Base-by-base conservation (phyloP, 116 monocot species). In the Trichopus zeylanicus region DNA sequence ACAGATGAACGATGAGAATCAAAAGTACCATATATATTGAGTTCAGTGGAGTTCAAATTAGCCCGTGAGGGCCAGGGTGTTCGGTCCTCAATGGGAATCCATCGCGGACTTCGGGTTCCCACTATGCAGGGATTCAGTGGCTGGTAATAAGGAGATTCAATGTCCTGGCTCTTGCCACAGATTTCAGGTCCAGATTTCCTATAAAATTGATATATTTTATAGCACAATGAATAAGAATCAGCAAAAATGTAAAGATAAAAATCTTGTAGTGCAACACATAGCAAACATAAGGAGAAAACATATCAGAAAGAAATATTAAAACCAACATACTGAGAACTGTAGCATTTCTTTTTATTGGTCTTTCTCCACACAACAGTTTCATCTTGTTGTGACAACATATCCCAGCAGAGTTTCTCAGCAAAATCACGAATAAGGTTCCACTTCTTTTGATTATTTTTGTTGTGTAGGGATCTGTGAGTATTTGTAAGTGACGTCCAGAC, bases 331-430 rank as follows among this genome's bases (percentile, higher is more conserved):
- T 87, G 63, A 46, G 72, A 71, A 61, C 25, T 74, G 67, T 97
- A 87, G 51, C 91, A 91, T 62, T 78, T 77, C 63, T 68, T 84
- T 65, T 77, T 85, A 61, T 63, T 87, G 5, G 79, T 77, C 65
- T 97, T 97, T 59, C 81, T 97, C 97, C 97, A 97, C 38, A 97
- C 75, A 69, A 87, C 62, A 20, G 91, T 97, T 73, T 97, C 91
- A 62, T 97, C 97, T 80, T 91, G 97, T 69, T 91, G 97, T 51
- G 87, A 78, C 54, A 91, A 58, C 75, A 97, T 67, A 27, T 97
- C 97, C 97, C 97, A 97, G 70, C 97, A 97, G 9, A 95, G 63
- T 34, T 70, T 77, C 48, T 87, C 79, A 46, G 90, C 74, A 53
- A 87, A 87, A 64, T 80, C 81, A 48, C 52, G 69, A 63, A 87